Conservation (phyloP, 2,329 filamentous ascomycete species). For the Colletotrichum kahawae region DNA sequence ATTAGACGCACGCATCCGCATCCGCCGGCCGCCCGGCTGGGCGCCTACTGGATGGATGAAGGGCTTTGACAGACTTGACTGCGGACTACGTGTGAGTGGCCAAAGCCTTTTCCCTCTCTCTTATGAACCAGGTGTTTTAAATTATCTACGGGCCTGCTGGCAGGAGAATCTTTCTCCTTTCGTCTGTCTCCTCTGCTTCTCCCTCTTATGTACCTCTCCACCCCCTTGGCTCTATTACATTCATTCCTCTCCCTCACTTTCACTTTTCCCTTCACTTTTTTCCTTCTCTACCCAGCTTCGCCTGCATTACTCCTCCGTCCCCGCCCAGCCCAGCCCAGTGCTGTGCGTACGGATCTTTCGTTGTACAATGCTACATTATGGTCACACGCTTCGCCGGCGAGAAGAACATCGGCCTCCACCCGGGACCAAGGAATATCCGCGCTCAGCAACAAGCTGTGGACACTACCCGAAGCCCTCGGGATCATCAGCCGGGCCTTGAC, state of each 20-base stretch:
- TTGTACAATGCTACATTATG: not conserved
- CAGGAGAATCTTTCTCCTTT: not conserved
- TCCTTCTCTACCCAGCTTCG: not conserved
- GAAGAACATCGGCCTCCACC: not conserved
- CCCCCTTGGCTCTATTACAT: not conserved
- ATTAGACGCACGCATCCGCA: conserved; percentile 12
- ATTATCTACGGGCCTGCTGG: conserved; percentile 17
- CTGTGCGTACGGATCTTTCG: not conserved
- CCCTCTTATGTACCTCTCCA: not conserved
- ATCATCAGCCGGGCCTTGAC: not conserved
- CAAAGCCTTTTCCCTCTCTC: not conserved
- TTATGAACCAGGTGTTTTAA: conserved; percentile 8
- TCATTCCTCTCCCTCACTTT: not conserved
- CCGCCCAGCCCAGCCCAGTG: not conserved
- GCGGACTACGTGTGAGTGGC: conserved; percentile 6
- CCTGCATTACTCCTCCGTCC: not conserved
- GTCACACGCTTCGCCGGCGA: not conserved
- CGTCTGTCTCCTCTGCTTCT: not conserved
- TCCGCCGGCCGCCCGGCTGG: conserved; percentile 13
- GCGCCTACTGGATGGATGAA: conserved; percentile 1
- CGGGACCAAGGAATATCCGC: not conserved
- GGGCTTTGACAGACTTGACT: not conserved
- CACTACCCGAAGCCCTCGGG: not conserved
- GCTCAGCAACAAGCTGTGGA: not conserved
- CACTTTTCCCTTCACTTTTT: not conserved